A percentile compares a stretch with the other conserved stretches of the same genome.
Conservation (phyloP, 805 yeast species). For the Wickerhamia fluorescens region DNA sequence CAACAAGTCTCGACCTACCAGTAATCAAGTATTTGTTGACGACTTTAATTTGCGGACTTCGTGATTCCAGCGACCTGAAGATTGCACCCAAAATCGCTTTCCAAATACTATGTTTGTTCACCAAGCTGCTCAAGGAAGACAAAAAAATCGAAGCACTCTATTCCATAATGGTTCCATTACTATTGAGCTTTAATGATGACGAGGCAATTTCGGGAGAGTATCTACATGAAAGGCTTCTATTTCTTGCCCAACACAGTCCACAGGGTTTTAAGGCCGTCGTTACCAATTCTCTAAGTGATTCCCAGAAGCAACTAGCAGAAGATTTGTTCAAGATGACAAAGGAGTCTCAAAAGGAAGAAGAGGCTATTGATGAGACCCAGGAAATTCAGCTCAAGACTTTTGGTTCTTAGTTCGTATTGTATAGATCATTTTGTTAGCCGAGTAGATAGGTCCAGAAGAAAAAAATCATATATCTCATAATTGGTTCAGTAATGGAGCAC, state of each 20-base stretch:
- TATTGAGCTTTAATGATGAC: conserved; percentile 23
- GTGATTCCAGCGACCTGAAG: conserved; percentile 8
- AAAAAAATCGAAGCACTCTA: conserved; percentile 22
- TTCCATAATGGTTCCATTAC: conserved; percentile 28
- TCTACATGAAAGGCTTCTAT: conserved; percentile 40
- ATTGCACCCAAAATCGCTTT: conserved; percentile 23
- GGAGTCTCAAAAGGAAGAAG: conserved; percentile 6
- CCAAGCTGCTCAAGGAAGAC: conserved; percentile 27
- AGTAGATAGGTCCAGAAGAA: too few relatives aligned
- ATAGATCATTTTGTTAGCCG: not conserved
- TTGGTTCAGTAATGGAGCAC: too few relatives aligned
- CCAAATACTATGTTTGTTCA: conserved; percentile 44
- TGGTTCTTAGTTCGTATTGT: conserved; percentile 9
- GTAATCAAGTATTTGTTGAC: conserved; percentile 43
- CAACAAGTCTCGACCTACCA: conserved; percentile 21
- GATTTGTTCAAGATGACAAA: conserved; percentile 28
- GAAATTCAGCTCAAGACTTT: conserved; percentile 51
- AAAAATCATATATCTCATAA: too few relatives aligned
- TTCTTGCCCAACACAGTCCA: conserved; percentile 39
- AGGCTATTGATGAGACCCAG: conserved; percentile 11
- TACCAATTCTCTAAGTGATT: conserved; percentile 25
- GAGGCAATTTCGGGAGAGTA: conserved; percentile 23
- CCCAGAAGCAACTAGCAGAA: conserved; percentile 38
- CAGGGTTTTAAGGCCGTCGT: conserved; percentile 44
- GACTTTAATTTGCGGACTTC: conserved; percentile 27